Conservation (phyloP, 129 eudicot species). For the Saposhnikovia divaricata region DNA sequence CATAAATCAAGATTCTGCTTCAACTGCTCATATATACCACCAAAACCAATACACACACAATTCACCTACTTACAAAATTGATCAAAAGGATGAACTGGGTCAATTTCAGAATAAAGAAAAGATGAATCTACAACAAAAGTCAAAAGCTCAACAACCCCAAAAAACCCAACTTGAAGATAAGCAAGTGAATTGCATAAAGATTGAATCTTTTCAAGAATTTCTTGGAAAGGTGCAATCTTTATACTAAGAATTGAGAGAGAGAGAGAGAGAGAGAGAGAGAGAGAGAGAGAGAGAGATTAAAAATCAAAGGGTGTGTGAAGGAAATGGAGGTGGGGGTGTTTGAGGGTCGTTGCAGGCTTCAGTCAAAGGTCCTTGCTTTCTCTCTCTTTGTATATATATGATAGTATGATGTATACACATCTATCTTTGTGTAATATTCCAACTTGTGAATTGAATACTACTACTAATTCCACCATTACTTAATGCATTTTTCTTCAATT, state of each 20-base stretch:
- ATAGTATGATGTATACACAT: not conserved
- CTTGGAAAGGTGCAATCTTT: slow-evolving; percentile 6
- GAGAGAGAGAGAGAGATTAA: not conserved
- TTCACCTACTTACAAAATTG: not conserved
- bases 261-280: slow-evolving; percentile 4
- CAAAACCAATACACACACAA: not conserved
- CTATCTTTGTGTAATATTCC: slow-evolving; percentile 9
- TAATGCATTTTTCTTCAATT: not conserved
- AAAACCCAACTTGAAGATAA: not conserved
- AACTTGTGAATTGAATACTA: slow-evolving; percentile 7
- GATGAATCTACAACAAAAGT: not conserved
- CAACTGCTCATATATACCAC: not conserved
- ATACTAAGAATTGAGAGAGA: not conserved
- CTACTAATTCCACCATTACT: not conserved
- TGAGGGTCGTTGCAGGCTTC: slow-evolving; percentile 14
- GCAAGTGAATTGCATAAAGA: slow-evolving; percentile 7
- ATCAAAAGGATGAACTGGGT: not conserved
- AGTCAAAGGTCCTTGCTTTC: slow-evolving; percentile 10
- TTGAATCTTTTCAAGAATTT: not conserved
- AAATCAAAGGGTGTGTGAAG: slow-evolving; percentile 9
- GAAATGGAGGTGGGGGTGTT: slow-evolving; percentile 9
- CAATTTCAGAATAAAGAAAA: not conserved
- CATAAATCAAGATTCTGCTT: slow-evolving; percentile 30
- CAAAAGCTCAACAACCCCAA: slow-evolving; percentile 3
- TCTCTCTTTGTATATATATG: not conserved